Evolutionary conservation across 208 protist genomes (phyloP), one percentile per base, ranked within the genome.

Genomic region (Leishmania mexicana): DNA sequence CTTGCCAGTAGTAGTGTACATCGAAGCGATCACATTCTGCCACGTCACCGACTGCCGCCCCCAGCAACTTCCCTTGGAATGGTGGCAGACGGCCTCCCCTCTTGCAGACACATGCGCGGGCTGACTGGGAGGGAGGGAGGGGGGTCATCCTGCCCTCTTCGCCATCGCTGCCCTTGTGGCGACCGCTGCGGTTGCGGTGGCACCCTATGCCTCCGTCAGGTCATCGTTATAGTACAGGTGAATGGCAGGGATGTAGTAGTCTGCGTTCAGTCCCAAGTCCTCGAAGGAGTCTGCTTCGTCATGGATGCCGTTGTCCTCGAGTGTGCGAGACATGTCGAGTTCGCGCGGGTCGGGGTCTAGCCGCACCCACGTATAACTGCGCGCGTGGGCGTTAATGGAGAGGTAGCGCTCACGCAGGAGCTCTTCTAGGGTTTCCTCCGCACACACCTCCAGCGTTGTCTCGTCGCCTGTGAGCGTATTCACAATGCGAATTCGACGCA

Each of bases 151-250:
- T 21, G 31, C 13, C 62, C 3, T 35, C 62, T 15, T 68, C 62
- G 62, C 31, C 31, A 40, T 68, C 15, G 3, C 68, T 73, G 68
- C 0, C 42, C 6, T 31, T 15, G 38, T 49, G 1, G 71, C 57
- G 5, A 31, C 13, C 40, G 35, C 31, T 65, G 75, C 19, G 28
- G 35, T 19, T 78, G 53, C 53, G 21, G n/a, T 58, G 28, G 11
- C 5, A 40, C 11, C 49, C 62, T 45, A 97, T 54, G 90, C 94
- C 77, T 97, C 91, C 3, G 96, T 99, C 17, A 98, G 85, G 80
- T 99, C 97, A 75, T 99, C 97, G 78, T 98, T 96, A 84, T 96
- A 99, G 89, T 98, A 98, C 15, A 99, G 81, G 79, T 98, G 96
- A 40, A 99, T 86, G 42, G 96, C 95, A 10, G 97, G 96, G 51